phyloP scores from a whole-genome alignment of 2,329 filamentous ascomycete genomes.

The Hortaea werneckii region DNA sequence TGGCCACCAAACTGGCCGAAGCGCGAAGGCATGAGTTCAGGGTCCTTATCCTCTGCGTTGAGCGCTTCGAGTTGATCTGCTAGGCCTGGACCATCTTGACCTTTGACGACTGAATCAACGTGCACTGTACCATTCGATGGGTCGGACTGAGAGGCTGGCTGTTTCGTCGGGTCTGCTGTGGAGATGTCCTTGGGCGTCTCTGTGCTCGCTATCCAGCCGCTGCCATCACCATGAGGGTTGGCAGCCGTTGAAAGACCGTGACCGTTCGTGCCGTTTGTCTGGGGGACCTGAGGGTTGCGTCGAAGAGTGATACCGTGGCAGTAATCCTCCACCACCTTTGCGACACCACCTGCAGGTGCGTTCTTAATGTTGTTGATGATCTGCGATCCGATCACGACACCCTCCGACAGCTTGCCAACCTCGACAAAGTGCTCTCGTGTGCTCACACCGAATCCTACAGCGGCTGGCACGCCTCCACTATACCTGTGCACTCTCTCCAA shows the following conservation, averaged over 20 bases:
- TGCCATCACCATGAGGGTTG: conserved; percentile 24
- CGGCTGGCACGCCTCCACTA: conserved; percentile 80
- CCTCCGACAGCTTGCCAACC: conserved; percentile 75
- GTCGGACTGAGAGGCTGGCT: conserved; percentile 21
- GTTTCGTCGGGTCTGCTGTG: conserved; percentile 24
- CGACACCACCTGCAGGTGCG: conserved; percentile 54
- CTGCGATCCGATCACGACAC: conserved; percentile 93
- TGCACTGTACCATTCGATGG: conserved; percentile 45
- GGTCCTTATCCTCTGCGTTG: conserved; percentile 48
- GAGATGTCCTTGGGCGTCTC: conserved; percentile 25
- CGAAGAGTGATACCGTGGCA: conserved; percentile 57
- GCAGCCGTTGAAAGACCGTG: conserved; percentile 23
- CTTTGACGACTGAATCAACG: conserved; percentile 58
- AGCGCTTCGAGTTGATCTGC: conserved; percentile 78
- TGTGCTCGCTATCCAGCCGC: conserved; percentile 24
- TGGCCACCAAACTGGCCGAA: conserved; percentile 96
- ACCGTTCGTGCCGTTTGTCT: conserved; percentile 12
- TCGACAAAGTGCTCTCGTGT: conserved; percentile 87
- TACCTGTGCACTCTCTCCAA: conserved; percentile 81
- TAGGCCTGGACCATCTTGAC: conserved; percentile 54
- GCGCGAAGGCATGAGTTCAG: conserved; percentile 60
- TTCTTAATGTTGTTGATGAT: conserved; percentile 74
- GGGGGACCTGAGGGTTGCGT: conserved; percentile 13
- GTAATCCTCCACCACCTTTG: conserved; percentile 73
- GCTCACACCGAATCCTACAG: conserved; percentile 92